Percentiles rank a stretch among this genome's conserved stretches.
phyloP scores from a whole-genome alignment of 2,329 filamentous ascomycete genomes.

The Pseudopithomyces chartarum region DNA sequence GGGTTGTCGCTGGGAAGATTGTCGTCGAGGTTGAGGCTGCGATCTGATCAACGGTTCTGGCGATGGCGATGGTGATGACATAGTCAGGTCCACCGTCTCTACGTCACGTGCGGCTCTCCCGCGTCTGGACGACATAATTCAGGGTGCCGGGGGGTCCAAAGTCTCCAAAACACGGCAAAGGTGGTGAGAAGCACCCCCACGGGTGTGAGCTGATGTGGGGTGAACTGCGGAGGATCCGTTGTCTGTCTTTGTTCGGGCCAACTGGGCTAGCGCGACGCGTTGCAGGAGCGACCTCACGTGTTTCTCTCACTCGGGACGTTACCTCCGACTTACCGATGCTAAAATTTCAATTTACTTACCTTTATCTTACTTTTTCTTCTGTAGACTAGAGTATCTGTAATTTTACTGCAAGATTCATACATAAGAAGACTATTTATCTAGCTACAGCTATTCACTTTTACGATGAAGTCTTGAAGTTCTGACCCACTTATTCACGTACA shows the following conservation, averaged over 20 bases:
- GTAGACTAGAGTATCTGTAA: too few species aligned
- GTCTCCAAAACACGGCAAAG: background rate
- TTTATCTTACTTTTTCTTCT: too few species aligned
- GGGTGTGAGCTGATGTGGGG: background rate
- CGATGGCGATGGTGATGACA: slow-evolving; percentile 15
- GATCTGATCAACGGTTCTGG: slow-evolving; percentile 32
- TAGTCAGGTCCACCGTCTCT: slow-evolving; percentile 31
- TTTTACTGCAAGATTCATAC: too few species aligned
- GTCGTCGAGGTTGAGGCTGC: slow-evolving; percentile 13
- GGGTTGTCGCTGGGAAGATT: slow-evolving; percentile 12
- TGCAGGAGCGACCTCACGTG: slow-evolving; percentile 1
- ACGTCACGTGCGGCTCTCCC: background rate
- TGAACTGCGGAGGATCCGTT: background rate
- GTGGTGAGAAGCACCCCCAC: background rate
- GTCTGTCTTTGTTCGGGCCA: background rate
- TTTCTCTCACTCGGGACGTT: background rate
- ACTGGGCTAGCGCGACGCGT: background rate
- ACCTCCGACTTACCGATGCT: too few species aligned
- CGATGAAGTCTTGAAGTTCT: too few species aligned
- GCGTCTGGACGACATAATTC: background rate
- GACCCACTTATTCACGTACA: too few species aligned
- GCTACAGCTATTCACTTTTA: too few species aligned
- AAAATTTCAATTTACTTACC: too few species aligned
- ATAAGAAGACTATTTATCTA: too few species aligned
- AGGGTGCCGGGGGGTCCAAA: background rate